phyloP scores from a whole-genome alignment of 768 basidiomycete genomes.

The Rhizopogon rudus region DNA sequence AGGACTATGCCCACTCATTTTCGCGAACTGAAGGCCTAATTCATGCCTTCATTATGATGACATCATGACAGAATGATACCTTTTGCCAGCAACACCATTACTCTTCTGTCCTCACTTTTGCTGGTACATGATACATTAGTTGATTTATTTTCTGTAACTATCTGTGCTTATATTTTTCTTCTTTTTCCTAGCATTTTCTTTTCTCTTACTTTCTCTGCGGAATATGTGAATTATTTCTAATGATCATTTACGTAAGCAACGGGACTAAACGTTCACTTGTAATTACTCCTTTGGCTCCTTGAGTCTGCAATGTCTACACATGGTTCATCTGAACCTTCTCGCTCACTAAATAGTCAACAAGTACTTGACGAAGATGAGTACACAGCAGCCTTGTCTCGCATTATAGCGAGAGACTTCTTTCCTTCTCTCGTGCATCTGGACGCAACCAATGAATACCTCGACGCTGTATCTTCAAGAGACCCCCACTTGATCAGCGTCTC shows the following conservation, averaged over 20 bases:
- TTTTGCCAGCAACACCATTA: slow-evolving; percentile 1
- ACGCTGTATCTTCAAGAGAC: slow-evolving; percentile 73
- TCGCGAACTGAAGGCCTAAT: slow-evolving; percentile 5
- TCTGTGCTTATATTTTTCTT: background rate
- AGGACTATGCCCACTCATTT: slow-evolving; percentile 12
- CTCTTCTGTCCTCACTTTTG: slow-evolving; percentile 1
- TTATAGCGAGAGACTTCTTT: slow-evolving; percentile 98
- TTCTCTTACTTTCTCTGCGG: background rate
- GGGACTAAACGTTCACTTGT: background rate
- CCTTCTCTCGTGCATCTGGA: slow-evolving; percentile 88
- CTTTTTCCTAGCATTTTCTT: background rate
- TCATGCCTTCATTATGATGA: slow-evolving; percentile 20
- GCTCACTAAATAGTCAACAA: slow-evolving; percentile 66
- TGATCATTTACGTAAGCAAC: slow-evolving; percentile 1
- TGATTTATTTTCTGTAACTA: background rate
- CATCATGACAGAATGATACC: slow-evolving; percentile 16
- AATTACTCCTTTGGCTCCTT: background rate
- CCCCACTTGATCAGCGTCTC: slow-evolving; percentile 71
- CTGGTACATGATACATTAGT: slow-evolving; percentile 3
- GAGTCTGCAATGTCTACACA: slow-evolving; percentile 26
- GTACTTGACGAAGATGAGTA: slow-evolving; percentile 94
- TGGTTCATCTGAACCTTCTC: slow-evolving; percentile 27
- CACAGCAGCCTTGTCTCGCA: slow-evolving; percentile 81
- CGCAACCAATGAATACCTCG: slow-evolving; percentile 82
- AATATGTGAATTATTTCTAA: slow-evolving; percentile 6